Conservation (phyloP, 495 filamentous ascomycete genomes). For the Daldinia grandis region DNA sequence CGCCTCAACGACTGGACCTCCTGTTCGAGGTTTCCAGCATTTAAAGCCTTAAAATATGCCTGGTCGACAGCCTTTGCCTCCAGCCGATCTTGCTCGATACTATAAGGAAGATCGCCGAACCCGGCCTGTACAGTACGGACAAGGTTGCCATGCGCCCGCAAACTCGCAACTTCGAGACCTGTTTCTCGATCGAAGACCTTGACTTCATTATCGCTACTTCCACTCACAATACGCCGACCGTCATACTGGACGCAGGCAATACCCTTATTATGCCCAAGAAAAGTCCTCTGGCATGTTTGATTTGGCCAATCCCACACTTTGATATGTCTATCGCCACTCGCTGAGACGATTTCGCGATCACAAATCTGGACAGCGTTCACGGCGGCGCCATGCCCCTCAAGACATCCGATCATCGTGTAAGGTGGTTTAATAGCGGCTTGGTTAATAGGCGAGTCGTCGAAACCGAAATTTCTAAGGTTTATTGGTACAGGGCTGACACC, state of each 20-base stretch:
- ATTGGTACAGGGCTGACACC: conserved; percentile 62
- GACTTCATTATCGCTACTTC: conserved; percentile 93
- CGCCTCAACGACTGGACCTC: conserved; percentile 53
- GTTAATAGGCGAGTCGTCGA: conserved; percentile 54
- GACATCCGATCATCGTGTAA: conserved; percentile 78
- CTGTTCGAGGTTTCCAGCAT: conserved; percentile 61
- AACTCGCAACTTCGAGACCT: conserved; percentile 84
- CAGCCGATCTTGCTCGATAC: conserved; percentile 71
- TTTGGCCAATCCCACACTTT: conserved; percentile 92
- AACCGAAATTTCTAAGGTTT: conserved; percentile 57
- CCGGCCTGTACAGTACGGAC: conserved; percentile 95
- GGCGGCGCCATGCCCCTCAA: conserved; percentile 86
- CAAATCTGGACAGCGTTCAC: conserved; percentile 96
- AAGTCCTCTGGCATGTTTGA: conserved; percentile 75
- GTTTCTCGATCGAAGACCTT: conserved; percentile 90
- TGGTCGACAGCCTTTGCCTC: conserved; percentile 77
- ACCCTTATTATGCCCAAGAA: conserved; percentile 89
- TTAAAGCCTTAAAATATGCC: conserved; percentile 74
- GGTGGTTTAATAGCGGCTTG: conserved; percentile 61
- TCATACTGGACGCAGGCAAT: conserved; percentile 99
- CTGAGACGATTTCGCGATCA: conserved; percentile 87
- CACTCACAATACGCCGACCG: conserved; percentile 93
- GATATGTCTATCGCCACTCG: conserved; percentile 89
- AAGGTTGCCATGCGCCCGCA: conserved; percentile 80
- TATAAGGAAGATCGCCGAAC: conserved; percentile 87